phyloP scores from a whole-genome alignment of 1,284 basidiomycete species.

The Cutaneotrichosporon daszewskae region DNA sequence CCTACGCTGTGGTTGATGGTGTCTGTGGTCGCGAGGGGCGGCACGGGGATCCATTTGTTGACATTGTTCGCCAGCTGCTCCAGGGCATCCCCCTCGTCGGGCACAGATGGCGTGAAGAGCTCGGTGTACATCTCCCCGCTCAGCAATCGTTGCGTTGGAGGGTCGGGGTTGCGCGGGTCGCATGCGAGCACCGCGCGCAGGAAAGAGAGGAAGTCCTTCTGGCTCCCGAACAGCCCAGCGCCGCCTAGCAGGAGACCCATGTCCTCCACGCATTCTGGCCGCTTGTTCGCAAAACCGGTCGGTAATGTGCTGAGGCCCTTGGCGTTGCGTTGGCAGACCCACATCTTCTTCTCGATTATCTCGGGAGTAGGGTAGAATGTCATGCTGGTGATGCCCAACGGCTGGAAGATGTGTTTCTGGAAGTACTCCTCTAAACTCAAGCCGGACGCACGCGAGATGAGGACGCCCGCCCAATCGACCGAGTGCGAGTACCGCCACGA shows the following conservation, averaged over 20 bases:
- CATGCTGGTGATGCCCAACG: constrained; percentile 27
- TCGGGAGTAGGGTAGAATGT: constrained; percentile 31
- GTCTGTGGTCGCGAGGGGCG: constrained; percentile 8
- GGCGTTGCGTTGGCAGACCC: constrained; percentile 14
- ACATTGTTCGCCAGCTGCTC: too few species aligned
- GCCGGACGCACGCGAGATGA: constrained; percentile 34
- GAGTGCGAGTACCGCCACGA: constrained; percentile 27
- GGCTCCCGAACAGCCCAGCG: constrained; percentile 33
- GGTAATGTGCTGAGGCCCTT: constrained; percentile 10
- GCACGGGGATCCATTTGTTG: too few species aligned
- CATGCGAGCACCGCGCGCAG: constrained; percentile 26
- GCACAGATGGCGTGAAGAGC: constrained; percentile 24
- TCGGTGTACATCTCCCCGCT: constrained; percentile 15
- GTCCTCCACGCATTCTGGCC: constrained; percentile 7
- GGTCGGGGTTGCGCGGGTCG: constrained; percentile 4
- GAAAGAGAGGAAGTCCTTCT: constrained; percentile 29
- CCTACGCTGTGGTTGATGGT: constrained; percentile 8
- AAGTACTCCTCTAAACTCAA: constrained; percentile 34
- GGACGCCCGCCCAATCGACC: constrained; percentile 41
- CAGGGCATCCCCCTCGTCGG: constrained; percentile 9
- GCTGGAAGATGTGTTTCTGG: constrained; percentile 34
- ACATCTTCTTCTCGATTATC: constrained; percentile 15
- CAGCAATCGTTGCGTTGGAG: too few species aligned
- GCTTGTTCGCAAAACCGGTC: constrained; percentile 25
- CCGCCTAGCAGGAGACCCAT: constrained; percentile 25